A percentile compares a stretch with the other conserved stretches of the same genome.
phyloP scores from a whole-genome alignment of 164 flowering plant species.

The Cinnamomum micranthum region DNA sequence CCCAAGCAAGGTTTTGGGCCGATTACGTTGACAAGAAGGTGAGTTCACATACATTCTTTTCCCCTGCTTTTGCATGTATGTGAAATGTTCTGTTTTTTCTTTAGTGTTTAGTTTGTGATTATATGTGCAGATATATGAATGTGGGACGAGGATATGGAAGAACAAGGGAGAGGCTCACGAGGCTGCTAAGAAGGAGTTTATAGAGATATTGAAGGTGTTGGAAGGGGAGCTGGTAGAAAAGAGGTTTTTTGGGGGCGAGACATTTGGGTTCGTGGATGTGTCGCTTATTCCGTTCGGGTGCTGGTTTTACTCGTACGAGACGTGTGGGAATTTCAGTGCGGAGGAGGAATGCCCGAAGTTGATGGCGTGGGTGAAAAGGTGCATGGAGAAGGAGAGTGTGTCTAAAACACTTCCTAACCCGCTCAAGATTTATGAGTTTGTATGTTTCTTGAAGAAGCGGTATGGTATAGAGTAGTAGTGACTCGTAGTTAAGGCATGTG shows the following conservation, averaged over 20 bases:
- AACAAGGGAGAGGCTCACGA: slow-evolving; percentile 16
- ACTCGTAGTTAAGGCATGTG: neutral
- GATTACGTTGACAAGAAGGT: slow-evolving; percentile 18
- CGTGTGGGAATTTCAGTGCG: slow-evolving; percentile 11
- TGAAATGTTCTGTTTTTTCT: too few relatives aligned
- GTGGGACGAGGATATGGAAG: slow-evolving; percentile 9
- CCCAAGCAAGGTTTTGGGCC: slow-evolving; percentile 22
- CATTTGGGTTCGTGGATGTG: slow-evolving; percentile 17
- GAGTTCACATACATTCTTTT: neutral
- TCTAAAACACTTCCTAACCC: slow-evolving; percentile 11
- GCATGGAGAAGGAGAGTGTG: slow-evolving; percentile 16
- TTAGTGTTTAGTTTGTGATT: neutral
- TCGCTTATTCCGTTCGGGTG: slow-evolving; percentile 1
- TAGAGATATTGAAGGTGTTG: slow-evolving; percentile 12
- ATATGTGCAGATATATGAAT: neutral
- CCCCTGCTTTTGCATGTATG: too few relatives aligned
- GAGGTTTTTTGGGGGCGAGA: slow-evolving; percentile 16
- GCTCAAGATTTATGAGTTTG: slow-evolving; percentile 12
- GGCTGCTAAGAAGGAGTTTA: slow-evolving; percentile 10
- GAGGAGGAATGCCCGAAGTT: slow-evolving; percentile 16
- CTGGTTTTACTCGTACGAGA: slow-evolving; percentile 14
- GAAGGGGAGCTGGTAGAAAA: slow-evolving; percentile 19
- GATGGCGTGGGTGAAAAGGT: slow-evolving; percentile 15
- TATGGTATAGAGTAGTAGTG: slow-evolving; percentile 4
- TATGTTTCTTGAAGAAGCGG: slow-evolving; percentile 1